Evolutionary conservation across 1,284 basidiomycete genomes (phyloP).

Genomic region (Sphaerobolus stellatus): DNA sequence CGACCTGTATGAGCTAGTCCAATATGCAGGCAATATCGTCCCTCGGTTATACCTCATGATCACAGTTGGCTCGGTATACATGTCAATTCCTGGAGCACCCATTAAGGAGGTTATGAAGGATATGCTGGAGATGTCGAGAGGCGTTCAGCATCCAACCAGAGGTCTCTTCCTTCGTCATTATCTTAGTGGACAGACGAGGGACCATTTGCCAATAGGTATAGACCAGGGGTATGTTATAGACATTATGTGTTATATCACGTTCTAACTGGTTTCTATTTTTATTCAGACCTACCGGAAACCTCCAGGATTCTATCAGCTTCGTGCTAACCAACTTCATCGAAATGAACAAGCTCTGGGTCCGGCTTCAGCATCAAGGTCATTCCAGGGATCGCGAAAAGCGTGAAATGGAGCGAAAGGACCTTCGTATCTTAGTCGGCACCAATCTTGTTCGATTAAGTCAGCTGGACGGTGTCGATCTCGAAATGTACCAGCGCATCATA

Average conservation of each 20-base stretch:
- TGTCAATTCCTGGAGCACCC: conserved; percentile 93
- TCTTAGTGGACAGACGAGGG: conserved; percentile 90
- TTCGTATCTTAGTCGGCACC: conserved; percentile 92
- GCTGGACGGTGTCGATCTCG: conserved; percentile 90
- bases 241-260: neutral
- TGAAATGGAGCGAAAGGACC: conserved; percentile 88
- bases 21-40: conserved; percentile 94
- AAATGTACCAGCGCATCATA: conserved; percentile 82
- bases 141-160: conserved; percentile 90
- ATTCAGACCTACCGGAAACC: conserved; percentile 75
- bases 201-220: conserved; percentile 84
- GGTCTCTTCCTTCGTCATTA: conserved; percentile 94
- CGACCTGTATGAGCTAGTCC: conserved; percentile 95
- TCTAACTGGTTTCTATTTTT: conserved; percentile 11
- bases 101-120: conserved; percentile 99
- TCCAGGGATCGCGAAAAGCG: conserved; percentile 93
- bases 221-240: conserved; percentile 64
- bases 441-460: conserved; percentile 93
- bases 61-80: conserved; percentile 95
- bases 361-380: conserved; percentile 93
- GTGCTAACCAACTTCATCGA: conserved; percentile 97
- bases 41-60: conserved; percentile 97
- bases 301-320: conserved; percentile 91
- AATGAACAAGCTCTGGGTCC: conserved; percentile 99
- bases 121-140: conserved; percentile 98